A percentile compares a stretch with the other conserved stretches of the same genome.
phyloP scores from a whole-genome alignment of 257 asterid species.

The Fraxinus quadrangulata region DNA sequence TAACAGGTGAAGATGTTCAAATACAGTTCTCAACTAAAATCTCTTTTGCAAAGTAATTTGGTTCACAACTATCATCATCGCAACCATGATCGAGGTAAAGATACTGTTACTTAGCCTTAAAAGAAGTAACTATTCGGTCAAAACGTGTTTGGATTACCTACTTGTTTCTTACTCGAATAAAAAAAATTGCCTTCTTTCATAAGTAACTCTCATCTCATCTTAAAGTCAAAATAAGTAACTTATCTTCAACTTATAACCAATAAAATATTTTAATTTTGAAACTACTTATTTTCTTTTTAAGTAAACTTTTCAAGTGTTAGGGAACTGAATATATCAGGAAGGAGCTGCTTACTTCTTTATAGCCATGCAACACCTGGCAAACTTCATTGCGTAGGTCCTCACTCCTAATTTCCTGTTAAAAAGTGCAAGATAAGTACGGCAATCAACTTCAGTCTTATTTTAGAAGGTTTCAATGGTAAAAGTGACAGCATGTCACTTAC shows the following conservation, averaged over 20 bases:
- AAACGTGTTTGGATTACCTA: not conserved
- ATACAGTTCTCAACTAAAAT: not conserved
- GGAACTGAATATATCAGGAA: not conserved
- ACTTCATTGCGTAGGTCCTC: conserved; percentile 84
- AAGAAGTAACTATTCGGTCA: not conserved
- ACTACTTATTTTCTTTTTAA: not conserved
- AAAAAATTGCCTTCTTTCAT: not conserved
- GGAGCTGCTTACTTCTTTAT: conserved; percentile 70
- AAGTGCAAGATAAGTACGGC: conserved; percentile 20
- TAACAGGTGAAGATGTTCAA: not conserved
- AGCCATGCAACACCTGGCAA: conserved; percentile 88
- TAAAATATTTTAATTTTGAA: not conserved
- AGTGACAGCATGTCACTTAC: conserved; percentile 45
- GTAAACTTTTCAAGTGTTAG: not conserved
- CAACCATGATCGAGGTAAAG: not conserved
- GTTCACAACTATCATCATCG: not conserved
- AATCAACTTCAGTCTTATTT: not conserved
- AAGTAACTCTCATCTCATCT: not conserved
- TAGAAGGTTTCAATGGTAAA: not conserved
- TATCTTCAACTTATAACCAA: not conserved
- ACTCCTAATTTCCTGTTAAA: conserved; percentile 83
- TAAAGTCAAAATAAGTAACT: not conserved
- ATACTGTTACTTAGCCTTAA: not conserved
- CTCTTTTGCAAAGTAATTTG: not conserved
- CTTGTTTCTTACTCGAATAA: not conserved